These are phyloP conservation scores for Aegilops sharonensis DNA, from an alignment of 176 grass and related monocot genomes.

Conservation along the genomic window DNA sequence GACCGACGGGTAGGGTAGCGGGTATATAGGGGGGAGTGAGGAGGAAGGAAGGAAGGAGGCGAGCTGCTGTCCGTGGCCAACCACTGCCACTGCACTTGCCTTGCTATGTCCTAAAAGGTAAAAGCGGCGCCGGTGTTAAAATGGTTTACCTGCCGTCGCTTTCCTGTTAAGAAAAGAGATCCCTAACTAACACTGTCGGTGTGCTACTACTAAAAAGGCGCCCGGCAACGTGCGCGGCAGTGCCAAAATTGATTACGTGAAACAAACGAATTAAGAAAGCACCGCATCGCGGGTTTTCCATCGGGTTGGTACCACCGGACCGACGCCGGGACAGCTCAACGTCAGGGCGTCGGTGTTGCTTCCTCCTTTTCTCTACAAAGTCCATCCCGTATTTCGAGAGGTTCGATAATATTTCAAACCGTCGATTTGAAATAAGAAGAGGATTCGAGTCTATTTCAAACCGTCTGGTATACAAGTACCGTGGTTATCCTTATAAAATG, in stretches of 20 bases:
- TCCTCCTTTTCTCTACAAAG: too few species aligned
- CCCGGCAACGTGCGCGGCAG: neutral
- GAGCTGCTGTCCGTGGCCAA: conserved; percentile 39
- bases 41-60: conserved; percentile 28
- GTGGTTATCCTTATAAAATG: too few species aligned
- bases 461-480: too few species aligned
- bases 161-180: neutral
- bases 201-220: neutral
- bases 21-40: conserved; percentile 11
- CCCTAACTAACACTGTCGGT: neutral
- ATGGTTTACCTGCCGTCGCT: neutral
- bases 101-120: conserved; percentile 25
- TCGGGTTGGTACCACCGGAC: too few species aligned
- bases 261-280: neutral
- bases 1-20: neutral
- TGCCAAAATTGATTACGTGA: neutral
- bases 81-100: conserved; percentile 10
- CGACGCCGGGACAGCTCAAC: too few species aligned
- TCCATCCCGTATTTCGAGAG: too few species aligned
- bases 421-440: too few species aligned
- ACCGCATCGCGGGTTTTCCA: neutral
- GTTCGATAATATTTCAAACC: too few species aligned
- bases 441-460: too few species aligned
- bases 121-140: neutral
- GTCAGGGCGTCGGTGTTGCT: too few species aligned